Evolutionary conservation across 148 eudicot species (phyloP).

Genomic region (Vaccinium corymbosum): DNA sequence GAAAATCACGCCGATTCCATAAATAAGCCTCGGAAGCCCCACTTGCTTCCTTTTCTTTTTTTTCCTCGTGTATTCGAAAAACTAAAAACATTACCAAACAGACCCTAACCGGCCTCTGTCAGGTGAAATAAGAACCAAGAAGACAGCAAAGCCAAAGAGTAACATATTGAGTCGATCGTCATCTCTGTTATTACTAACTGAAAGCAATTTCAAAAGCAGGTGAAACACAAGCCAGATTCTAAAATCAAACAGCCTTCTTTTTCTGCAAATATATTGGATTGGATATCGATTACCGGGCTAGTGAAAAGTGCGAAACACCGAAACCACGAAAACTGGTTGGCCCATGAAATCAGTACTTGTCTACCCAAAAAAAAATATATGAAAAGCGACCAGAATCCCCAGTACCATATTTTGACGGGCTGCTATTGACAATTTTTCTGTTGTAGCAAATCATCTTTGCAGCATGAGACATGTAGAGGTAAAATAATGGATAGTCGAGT

Average conservation of each 20-base stretch:
- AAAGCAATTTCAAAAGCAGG: neutral
- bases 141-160: neutral
- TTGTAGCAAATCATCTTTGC: no score
- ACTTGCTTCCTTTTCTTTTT: no score
- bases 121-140: neutral
- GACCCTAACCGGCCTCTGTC: neutral
- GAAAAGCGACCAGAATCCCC: neutral
- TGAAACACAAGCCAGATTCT: neutral
- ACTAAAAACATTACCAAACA: neutral
- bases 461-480: neutral
- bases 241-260: neutral
- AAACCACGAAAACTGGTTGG: neutral
- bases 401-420: conserved; percentile 1
- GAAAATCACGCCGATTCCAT: no score
- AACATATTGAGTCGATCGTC: neutral
- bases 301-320: neutral
- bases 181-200: neutral
- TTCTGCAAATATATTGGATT: neutral
- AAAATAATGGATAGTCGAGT: neutral
- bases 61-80: neutral
- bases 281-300: neutral
- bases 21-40: no score
- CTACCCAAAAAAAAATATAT: neutral
- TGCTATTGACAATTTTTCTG: neutral
- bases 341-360: neutral